A percentile compares a stretch with the other conserved stretches of the same genome.
Conservation (phyloP, 108 stramenopile species). For the Stephanodiscus triporus region DNA sequence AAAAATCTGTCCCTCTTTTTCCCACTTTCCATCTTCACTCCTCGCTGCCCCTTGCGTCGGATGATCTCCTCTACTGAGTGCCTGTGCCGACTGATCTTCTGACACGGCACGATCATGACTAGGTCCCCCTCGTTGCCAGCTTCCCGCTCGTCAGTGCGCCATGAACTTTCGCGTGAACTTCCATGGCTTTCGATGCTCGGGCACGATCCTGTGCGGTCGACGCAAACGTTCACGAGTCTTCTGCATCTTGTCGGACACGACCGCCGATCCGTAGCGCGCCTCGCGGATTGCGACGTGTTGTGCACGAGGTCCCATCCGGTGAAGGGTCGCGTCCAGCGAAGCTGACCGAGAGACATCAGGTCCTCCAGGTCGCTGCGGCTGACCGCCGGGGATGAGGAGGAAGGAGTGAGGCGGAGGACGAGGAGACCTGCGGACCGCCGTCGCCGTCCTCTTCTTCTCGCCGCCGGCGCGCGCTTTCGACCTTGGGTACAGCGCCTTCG, state of each 20-base stretch:
- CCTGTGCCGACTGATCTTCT: conserved; percentile 81
- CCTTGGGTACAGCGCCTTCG: background rate
- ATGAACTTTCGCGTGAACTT: conserved; percentile 85
- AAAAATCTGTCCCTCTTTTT: background rate
- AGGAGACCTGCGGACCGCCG: conserved; percentile 6
- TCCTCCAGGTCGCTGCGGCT: conserved; percentile 11
- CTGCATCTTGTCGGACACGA: conserved; percentile 89
- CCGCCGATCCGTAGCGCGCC: conserved; percentile 85
- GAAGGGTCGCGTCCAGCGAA: conserved; percentile 71
- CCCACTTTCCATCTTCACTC: background rate
- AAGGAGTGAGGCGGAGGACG: background rate
- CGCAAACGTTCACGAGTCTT: conserved; percentile 91
- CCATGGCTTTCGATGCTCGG: conserved; percentile 75
- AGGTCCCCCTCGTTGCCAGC: conserved; percentile 82
- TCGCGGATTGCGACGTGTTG: conserved; percentile 69
- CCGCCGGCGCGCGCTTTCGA: too few species aligned
- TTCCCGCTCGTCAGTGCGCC: conserved; percentile 91
- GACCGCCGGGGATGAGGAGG: background rate
- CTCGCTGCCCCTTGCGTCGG: conserved; percentile 66
- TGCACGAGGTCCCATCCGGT: conserved; percentile 81
- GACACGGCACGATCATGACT: conserved; percentile 91
- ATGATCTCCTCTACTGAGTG: conserved; percentile 88
- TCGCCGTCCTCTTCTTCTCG: background rate
- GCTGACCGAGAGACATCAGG: conserved; percentile 76
- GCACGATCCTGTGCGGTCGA: conserved; percentile 80